Percentiles rank a stretch among this genome's conserved stretches.
Evolutionary conservation across 352 stramenopile genomes (phyloP).

Genomic region (Plasmopara viticola): DNA sequence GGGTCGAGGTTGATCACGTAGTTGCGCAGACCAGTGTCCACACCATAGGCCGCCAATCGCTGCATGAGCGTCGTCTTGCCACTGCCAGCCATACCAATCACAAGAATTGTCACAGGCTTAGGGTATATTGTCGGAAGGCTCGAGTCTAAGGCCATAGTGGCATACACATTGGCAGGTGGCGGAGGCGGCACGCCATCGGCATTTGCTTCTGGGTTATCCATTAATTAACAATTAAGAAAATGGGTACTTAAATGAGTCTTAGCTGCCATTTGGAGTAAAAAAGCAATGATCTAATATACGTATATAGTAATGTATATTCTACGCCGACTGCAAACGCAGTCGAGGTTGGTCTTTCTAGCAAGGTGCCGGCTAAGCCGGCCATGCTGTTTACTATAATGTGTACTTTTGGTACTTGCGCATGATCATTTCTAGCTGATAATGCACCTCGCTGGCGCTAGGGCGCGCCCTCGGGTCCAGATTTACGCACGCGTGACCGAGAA

Average conservation of each 20-base stretch:
- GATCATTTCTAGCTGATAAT: slow-evolving; percentile 29
- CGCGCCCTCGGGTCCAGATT: slow-evolving; percentile 17
- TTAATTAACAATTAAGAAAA: slow-evolving; percentile 15
- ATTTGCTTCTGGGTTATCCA: slow-evolving; percentile 15
- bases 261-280: not conserved
- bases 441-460: slow-evolving; percentile 23
- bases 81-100: slow-evolving; percentile 96
- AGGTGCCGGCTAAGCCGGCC: not conserved
- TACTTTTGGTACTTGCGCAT: slow-evolving; percentile 27
- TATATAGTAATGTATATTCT: not conserved
- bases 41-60: slow-evolving; percentile 62
- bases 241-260: slow-evolving; percentile 4
- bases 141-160: slow-evolving; percentile 16
- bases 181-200: slow-evolving; percentile 14
- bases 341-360: slow-evolving; percentile 3
- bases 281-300: not conserved
- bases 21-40: slow-evolving; percentile 63
- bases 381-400: slow-evolving; percentile 18
- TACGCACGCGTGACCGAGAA: slow-evolving; percentile 24
- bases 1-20: slow-evolving; percentile 99
- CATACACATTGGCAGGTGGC: slow-evolving; percentile 12
- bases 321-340: slow-evolving; percentile 4
- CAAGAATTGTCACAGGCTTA: slow-evolving; percentile 68
- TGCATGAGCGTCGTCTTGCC: slow-evolving; percentile 96
- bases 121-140: slow-evolving; percentile 47